A percentile compares a stretch with the other conserved stretches of the same genome.
These are phyloP conservation scores for Epichloe uncinata DNA, from an alignment of 2,329 filamentous ascomycete genomes.

Conservation along the genomic window DNA sequence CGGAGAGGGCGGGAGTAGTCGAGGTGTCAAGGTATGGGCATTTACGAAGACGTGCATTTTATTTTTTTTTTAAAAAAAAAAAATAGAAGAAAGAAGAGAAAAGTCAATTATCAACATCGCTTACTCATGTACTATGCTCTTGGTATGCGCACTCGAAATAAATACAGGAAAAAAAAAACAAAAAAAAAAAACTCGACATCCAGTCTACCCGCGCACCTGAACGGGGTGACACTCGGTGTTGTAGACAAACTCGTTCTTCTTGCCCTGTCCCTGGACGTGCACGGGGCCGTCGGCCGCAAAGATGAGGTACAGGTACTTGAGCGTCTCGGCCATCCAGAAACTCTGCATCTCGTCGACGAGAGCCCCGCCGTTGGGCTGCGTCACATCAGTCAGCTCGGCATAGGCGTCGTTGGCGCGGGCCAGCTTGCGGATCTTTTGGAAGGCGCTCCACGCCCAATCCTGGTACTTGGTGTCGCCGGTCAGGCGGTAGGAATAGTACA, in stretches of 20 bases:
- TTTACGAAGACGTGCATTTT: too few species aligned
- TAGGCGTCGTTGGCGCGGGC: slow-evolving; percentile 55
- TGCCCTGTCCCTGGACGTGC: slow-evolving; percentile 37
- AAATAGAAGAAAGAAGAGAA: not conserved
- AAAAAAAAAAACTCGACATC: too few species aligned
- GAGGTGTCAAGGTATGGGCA: too few species aligned
- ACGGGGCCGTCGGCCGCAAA: slow-evolving; percentile 45
- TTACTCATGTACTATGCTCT: too few species aligned
- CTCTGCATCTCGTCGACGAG: slow-evolving; percentile 66
- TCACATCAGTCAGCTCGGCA: slow-evolving; percentile 53
- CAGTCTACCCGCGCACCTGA: slow-evolving; percentile 8
- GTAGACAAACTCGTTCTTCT: slow-evolving; percentile 34
- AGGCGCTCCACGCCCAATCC: slow-evolving; percentile 74
- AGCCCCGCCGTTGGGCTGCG: slow-evolving; percentile 43
- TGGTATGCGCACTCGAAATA: too few species aligned
- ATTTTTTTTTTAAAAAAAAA: too few species aligned
- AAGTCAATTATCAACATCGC: not conserved
- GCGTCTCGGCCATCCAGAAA: slow-evolving; percentile 76
- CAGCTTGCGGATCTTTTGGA: slow-evolving; percentile 51
- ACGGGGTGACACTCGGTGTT: slow-evolving; percentile 38
- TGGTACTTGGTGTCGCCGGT: slow-evolving; percentile 66
- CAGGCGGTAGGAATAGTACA: slow-evolving; percentile 76
- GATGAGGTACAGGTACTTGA: slow-evolving; percentile 75
- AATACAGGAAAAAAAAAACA: not conserved
- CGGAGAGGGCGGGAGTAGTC: too few species aligned